Evolutionary conservation across 2,329 filamentous ascomycete species (phyloP).

Genomic region (Fusarium luffae): DNA sequence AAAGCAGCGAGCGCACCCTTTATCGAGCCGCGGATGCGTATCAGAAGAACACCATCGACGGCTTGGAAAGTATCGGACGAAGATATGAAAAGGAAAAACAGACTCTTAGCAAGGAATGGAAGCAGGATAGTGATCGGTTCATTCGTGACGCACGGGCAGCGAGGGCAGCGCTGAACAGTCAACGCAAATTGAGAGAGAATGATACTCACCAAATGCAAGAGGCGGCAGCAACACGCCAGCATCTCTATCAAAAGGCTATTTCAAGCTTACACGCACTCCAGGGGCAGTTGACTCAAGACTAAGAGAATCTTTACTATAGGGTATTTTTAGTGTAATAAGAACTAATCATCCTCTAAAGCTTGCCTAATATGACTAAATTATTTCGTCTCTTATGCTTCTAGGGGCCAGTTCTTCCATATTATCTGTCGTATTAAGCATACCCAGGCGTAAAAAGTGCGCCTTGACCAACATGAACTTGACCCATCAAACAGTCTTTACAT

Average conservation of each 20-base stretch:
- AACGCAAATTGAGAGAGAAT: constrained; percentile 4
- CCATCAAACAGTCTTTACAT: constrained; percentile 24
- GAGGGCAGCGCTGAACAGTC: constrained; percentile 17
- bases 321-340: no score
- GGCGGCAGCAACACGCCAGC: constrained; percentile 17
- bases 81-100: constrained; percentile 38
- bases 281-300: constrained; percentile 7
- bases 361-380: no score
- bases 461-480: constrained; percentile 16
- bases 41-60: constrained; percentile 30
- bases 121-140: constrained; percentile 38
- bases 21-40: constrained; percentile 40
- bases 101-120: constrained; percentile 26
- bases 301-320: background rate
- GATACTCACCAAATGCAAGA: constrained; percentile 23
- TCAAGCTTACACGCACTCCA: constrained; percentile 41
- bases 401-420: no score
- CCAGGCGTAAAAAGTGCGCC: background rate
- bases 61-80: constrained; percentile 39
- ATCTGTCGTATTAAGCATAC: background rate
- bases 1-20: constrained; percentile 37
- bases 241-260: constrained; percentile 33
- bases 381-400: no score
- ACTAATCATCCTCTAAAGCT: no score
- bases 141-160: constrained; percentile 7